A percentile compares a stretch with the other conserved stretches of the same genome.
phyloP scores from a whole-genome alignment of 495 filamentous ascomycete species.

The Podospora pseudoanserina region DNA sequence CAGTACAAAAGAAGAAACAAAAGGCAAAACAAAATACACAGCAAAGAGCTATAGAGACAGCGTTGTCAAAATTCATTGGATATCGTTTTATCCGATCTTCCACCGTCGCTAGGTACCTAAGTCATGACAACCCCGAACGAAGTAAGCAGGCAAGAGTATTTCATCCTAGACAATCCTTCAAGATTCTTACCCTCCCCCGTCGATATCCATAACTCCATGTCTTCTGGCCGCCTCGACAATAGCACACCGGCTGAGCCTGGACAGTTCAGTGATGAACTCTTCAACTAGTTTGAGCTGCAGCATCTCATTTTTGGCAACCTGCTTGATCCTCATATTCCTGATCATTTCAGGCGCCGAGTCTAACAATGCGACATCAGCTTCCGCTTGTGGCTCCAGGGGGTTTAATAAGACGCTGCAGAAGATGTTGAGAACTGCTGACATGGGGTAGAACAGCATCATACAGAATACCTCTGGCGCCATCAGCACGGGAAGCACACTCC shows the following conservation, averaged over 20 bases:
- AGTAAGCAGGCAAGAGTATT: too few species aligned
- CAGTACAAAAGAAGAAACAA: too few species aligned
- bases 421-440: constrained; percentile 48
- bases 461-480: constrained; percentile 45
- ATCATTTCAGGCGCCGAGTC: constrained; percentile 43
- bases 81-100: too few species aligned
- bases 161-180: too few species aligned
- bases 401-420: constrained; percentile 52
- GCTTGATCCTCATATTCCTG: constrained; percentile 39
- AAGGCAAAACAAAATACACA: too few species aligned
- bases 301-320: constrained; percentile 42
- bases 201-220: not conserved
- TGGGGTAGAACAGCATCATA: constrained; percentile 51
- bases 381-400: constrained; percentile 43
- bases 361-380: constrained; percentile 43
- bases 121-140: too few species aligned
- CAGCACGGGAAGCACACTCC: constrained; percentile 40
- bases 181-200: not conserved
- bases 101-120: too few species aligned
- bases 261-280: constrained; percentile 47
- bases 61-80: too few species aligned
- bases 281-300: constrained; percentile 45
- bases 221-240: constrained; percentile 14
- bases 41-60: too few species aligned
- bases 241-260: constrained; percentile 30